Evolutionary conservation across 2,329 filamentous ascomycete genomes (phyloP), one percentile per base, ranked within the genome.

Genomic region (Sordariomycetes sp.): DNA sequence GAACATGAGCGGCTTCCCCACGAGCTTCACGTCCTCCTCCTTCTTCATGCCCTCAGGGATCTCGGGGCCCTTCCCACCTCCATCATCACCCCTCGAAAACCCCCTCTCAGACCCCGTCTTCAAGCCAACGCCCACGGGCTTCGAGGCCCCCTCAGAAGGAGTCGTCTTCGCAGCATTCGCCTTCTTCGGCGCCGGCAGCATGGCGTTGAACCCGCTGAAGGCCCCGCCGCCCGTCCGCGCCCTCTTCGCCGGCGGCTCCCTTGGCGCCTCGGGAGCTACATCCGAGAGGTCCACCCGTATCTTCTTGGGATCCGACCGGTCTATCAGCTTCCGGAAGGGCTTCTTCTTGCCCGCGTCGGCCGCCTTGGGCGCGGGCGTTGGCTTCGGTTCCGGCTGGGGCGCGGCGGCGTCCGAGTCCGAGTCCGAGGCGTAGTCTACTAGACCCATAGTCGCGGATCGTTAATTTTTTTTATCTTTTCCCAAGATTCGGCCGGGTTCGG

Each of bases 1-100:
- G 71, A 97, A 97, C 83, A 90, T 89, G 70, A 92, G 82, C 14
- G 90, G 83, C 64, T 92, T 94, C 22, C 88, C 89, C 2, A 86
- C 81, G 16, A 88, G 72, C 71, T 89, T 87, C 18, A 87, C 79
- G 59, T 87, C 82, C 1, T 81, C 76, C n/a, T 79, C 79, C 28
- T 79, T 71, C 65, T 83, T 83, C 65, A 83, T 78, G 50, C 79
- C 79, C 14, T 74, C 75, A 1, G 79, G 77, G 64, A 81, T 79
- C 35, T 76, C 73, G n/a, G 79, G 78, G 53, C 67, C 63, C 74
- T 60, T 6, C 66, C 62, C 14, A 56, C 59, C 61, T 55, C 65
- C 61, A 57, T 61, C 58, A 1, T 63, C 61, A 34, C 62, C 63
- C 22, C 92, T 79, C 68, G 81, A 87, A 68, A 97, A 97, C 0